Evolutionary conservation across 108 stramenopile genomes (phyloP).

Genomic region (Skeletonema potamos): DNA sequence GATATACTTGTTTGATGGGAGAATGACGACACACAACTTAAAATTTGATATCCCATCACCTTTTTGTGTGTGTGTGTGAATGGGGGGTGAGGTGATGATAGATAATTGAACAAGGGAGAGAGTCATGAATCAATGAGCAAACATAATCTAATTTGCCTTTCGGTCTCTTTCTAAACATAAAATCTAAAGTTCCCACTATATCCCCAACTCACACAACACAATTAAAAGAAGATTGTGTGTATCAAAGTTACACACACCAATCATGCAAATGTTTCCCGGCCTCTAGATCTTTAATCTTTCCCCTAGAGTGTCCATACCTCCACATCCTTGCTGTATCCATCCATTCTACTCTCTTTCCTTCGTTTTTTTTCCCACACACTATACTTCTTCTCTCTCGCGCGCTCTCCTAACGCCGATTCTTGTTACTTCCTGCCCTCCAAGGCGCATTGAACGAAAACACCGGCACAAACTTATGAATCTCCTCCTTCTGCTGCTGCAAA

Average conservation of each 20-base stretch:
- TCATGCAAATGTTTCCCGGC: neutral
- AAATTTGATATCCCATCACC: too few relatives aligned
- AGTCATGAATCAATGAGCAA: neutral
- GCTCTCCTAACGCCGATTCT: constrained; percentile 16
- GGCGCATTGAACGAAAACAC: constrained; percentile 92
- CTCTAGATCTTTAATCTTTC: neutral
- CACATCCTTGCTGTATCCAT: too few relatives aligned
- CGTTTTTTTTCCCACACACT: too few relatives aligned
- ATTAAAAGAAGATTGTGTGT: neutral
- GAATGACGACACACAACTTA: too few relatives aligned
- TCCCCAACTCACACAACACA: neutral
- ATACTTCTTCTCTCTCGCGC: too few relatives aligned
- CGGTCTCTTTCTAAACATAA: neutral
- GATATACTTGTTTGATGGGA: too few relatives aligned
- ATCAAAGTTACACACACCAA: neutral
- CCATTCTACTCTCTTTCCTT: too few relatives aligned
- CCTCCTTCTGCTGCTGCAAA: constrained; percentile 97
- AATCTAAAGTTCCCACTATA: neutral
- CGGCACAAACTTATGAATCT: constrained; percentile 97
- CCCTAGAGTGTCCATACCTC: too few relatives aligned
- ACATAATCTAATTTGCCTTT: neutral
- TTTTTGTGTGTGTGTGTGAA: too few relatives aligned
- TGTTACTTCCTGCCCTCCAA: constrained; percentile 77
- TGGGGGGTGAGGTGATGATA: too few relatives aligned
- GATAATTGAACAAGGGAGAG: neutral